A percentile compares a stretch with the other conserved stretches of the same genome.
Evolutionary conservation across 805 yeast genomes (phyloP).

Genomic region (Ogataea salicorniae): DNA sequence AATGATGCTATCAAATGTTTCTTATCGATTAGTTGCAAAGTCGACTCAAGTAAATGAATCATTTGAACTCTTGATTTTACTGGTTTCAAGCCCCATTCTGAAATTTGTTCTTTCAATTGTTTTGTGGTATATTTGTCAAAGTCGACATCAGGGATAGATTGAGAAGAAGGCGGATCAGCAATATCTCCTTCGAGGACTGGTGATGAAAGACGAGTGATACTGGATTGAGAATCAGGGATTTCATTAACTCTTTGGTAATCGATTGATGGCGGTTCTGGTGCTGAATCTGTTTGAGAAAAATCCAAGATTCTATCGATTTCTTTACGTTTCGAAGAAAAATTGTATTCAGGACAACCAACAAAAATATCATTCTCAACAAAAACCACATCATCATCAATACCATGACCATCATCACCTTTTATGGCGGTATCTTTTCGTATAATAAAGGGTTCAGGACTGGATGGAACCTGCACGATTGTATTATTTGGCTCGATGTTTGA

Average conservation of each 20-base stretch:
- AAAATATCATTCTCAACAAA: constrained; percentile 2
- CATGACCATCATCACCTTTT: background rate
- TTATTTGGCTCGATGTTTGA: background rate
- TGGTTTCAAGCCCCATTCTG: constrained; percentile 36
- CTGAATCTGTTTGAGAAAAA: constrained; percentile 1
- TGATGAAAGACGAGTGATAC: background rate
- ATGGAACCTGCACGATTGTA: constrained; percentile 7
- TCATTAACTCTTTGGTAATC: background rate
- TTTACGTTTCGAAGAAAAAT: constrained; percentile 9
- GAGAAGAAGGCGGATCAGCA: constrained; percentile 1
- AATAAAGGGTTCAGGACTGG: constrained; percentile 3
- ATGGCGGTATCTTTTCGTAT: background rate
- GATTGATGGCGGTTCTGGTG: background rate
- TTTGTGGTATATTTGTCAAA: constrained; percentile 13
- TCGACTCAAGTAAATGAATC: constrained; percentile 27
- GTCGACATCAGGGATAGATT: constrained; percentile 2
- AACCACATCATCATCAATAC: background rate
- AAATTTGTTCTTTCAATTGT: constrained; percentile 23
- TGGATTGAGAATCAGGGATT: constrained; percentile 19
- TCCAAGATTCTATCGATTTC: constrained; percentile 8
- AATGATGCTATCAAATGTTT: constrained; percentile 1
- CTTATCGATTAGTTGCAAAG: constrained; percentile 17
- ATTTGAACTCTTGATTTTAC: constrained; percentile 29
- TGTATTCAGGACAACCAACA: constrained; percentile 11
- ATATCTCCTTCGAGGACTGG: background rate